Conservation (phyloP, 2,329 filamentous ascomycete genomes). For the Aureobasidium leucospermi region DNA sequence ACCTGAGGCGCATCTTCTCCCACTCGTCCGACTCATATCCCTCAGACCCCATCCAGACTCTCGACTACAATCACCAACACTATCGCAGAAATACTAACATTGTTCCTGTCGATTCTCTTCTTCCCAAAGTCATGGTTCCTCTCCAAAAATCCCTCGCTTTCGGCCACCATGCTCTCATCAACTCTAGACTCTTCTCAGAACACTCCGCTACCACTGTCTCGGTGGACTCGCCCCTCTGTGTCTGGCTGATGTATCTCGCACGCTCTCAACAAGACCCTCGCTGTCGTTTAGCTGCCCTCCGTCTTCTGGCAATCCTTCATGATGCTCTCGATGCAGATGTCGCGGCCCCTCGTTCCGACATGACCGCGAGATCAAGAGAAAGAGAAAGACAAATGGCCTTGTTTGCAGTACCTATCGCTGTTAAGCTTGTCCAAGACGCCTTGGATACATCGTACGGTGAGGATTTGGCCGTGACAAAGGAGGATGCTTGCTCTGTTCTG, state of each 20-base stretch:
- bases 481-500: constrained; percentile 67
- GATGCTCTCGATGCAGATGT: constrained; percentile 28
- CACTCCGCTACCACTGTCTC: constrained; percentile 28
- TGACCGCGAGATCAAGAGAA: constrained; percentile 27
- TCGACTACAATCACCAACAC: not conserved
- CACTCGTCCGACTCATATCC: not conserved
- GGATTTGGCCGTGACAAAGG: constrained; percentile 54
- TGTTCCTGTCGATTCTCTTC: constrained; percentile 9
- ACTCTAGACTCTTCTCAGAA: constrained; percentile 9
- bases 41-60: not conserved
- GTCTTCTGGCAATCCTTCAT: constrained; percentile 31
- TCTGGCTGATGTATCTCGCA: constrained; percentile 41
- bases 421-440: constrained; percentile 39
- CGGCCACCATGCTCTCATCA: constrained; percentile 13
- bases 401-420: constrained; percentile 40
- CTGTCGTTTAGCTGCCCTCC: constrained; percentile 36
- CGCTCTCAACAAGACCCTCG: constrained; percentile 32
- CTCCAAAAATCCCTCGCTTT: constrained; percentile 15
- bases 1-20: constrained; percentile 33
- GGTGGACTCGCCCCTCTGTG: constrained; percentile 40
- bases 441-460: constrained; percentile 13
- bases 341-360: constrained; percentile 26
- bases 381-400: constrained; percentile 37
- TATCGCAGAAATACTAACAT: not conserved
- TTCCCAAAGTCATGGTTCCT: constrained; percentile 16